A percentile compares a stretch with the other conserved stretches of the same genome.
These are phyloP conservation scores for Sugiyamaella grinbergsii DNA, from an alignment of 1,139 yeast genomes.

Conservation along the genomic window DNA sequence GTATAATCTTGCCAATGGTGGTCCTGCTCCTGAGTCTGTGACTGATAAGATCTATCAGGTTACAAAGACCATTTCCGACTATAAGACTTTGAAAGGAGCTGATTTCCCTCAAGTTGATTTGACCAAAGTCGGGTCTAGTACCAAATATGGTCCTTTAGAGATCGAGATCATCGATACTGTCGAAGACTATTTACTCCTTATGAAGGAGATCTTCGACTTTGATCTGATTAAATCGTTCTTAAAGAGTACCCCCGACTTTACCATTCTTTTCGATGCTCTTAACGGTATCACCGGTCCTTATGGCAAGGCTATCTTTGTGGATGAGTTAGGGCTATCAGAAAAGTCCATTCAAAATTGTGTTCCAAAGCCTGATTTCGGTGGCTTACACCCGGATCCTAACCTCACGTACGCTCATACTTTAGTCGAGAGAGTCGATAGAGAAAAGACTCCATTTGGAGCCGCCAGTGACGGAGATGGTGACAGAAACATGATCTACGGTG, in stretches of 20 bases:
- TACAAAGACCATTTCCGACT: conserved; percentile 59
- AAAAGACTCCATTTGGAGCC: conserved; percentile 89
- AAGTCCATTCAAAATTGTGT: conserved; percentile 72
- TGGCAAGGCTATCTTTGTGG: conserved; percentile 79
- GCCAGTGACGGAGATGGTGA: conserved; percentile 99
- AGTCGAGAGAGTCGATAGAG: conserved; percentile 79
- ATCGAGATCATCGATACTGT: conserved; percentile 86
- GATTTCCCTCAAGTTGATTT: conserved; percentile 66
- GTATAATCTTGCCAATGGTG: conserved; percentile 93
- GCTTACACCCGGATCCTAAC: conserved; percentile 97
- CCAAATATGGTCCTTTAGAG: conserved; percentile 52
- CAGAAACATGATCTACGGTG: conserved; percentile 97
- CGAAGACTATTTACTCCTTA: conserved; percentile 69
- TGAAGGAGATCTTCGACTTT: conserved; percentile 89
- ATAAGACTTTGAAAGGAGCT: conserved; percentile 51
- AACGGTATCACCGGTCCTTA: conserved; percentile 98
- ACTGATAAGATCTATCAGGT: conserved; percentile 82
- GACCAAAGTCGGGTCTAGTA: conserved; percentile 53
- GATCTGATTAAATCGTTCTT: conserved; percentile 75
- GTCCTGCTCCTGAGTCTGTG: conserved; percentile 98
- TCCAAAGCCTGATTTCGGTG: conserved; percentile 92
- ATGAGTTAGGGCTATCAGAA: conserved; percentile 77
- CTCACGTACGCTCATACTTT: conserved; percentile 89
- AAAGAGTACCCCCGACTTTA: conserved; percentile 58
- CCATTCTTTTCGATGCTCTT: conserved; percentile 82